Base-by-base conservation (phyloP, 2,329 filamentous ascomycete species). In the Colletotrichum gloeosporioides region DNA sequence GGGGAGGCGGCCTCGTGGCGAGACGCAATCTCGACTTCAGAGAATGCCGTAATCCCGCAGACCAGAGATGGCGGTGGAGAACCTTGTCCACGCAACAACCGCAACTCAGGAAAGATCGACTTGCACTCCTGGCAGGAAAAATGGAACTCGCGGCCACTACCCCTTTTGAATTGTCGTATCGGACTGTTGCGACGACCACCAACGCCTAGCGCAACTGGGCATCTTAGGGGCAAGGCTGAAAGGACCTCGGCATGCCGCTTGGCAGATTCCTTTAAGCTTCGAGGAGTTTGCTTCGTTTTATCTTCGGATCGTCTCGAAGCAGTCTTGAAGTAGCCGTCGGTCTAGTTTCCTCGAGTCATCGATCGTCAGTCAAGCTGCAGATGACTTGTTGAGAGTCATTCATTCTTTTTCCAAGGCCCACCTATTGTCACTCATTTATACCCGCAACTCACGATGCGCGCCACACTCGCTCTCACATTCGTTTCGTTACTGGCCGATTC, bases 391-490 rank as follows among this genome's bases (percentile, higher is more conserved):
- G 59, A 62, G 59, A 36, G 31, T 61, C 18, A 15, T n/a, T 59
- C 57, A 18, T 36, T 39, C 27, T 15, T 36, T 71, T 63, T 63
- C 32, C 12, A 22, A 27, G 57, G 61, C 34, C 57, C 55, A 63
- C 57, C 69, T 29, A 10, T 68, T 64, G 69, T 69, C 69, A 76
- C 69, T 73, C 69, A 49, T 69, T 73, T 36, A 13, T 53, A 39
- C 68, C 29, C 27, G 5, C 32, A 31, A 59, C 27, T 65, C 57
- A 69, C 32, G 18, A 65, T 76, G 73, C 64, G 64, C 34, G 27
- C 66, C 16, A 44, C 70, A 25, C n/a, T 61, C 70, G 27, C 36
- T 69, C 12, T 61, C 15, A 69, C 70, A 16, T 32, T 53, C 22
- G 27, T 59, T 65, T 55, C 64, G n/a, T 13, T 73, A 18, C 34